Evolutionary conservation across 257 asterid genomes (phyloP), one percentile per base, ranked within the genome.

Genomic region (Solanum lycopersicoides): DNA sequence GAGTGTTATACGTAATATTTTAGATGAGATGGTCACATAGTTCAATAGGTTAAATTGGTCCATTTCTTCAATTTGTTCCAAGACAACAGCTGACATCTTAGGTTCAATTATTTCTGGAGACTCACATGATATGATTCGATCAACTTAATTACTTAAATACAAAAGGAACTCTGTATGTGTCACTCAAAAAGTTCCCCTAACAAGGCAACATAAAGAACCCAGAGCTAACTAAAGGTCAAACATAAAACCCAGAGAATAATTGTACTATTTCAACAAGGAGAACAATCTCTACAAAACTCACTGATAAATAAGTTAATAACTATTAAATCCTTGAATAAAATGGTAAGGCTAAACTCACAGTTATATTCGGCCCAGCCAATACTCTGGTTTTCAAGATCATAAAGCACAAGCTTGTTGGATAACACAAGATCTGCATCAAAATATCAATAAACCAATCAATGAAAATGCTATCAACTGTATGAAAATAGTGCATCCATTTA

Each of bases 301-400:
- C 56, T 25, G 7, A 30, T 16, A 41, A 47, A 50, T 34, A 50
- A 34, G 73, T 41, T 86, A 84, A 63, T 37, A 12, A 72, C n/a
- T 56, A 56, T 11, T 39, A 23, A 47, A 30, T 42, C 50, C 68
- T 28, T 68, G 21, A 18, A 39, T 85, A 3, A 82, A 68, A 72
- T 68, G 42, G 50, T 34, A 32, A 72, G 25, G 84, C 35, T 35
- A 56, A 71, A 93, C 99, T 95, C 91, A 95, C 98, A 95, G 91
- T 96, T 92, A 82, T 94, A 92, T 53, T 92, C 89, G 65, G 92
- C 83, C 98, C 98, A 95, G 91, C 99, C 99, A 69, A 96, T 90
- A 13, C 93, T 91, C 93, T 91, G 95, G 71, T 94, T 92, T 83
- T 94, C 99, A 68, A 96, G 92, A 92, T 95, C 98, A 86, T 96